phyloP scores from a whole-genome alignment of 106 monocot genomes.

The Dendrobium chrysotoxum region DNA sequence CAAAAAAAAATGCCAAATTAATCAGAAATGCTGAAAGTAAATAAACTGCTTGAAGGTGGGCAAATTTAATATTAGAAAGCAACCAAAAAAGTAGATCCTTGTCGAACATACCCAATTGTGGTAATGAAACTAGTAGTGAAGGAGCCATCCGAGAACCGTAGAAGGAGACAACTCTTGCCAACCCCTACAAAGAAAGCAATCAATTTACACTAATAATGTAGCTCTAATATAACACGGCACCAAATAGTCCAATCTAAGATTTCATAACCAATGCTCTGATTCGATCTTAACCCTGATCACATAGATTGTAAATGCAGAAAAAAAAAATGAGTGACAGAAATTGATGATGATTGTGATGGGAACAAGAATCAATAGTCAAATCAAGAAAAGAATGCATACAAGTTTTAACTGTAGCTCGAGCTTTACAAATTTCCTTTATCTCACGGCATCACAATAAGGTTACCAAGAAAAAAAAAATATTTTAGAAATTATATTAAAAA shows the following conservation, averaged over 20 bases:
- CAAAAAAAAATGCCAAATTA: background rate
- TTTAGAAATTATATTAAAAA: background rate
- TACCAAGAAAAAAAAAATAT: background rate
- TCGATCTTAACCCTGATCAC: background rate
- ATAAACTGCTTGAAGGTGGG: background rate
- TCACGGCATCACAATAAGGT: background rate
- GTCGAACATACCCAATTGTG: slow-evolving; percentile 23
- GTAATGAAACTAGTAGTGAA: slow-evolving; percentile 33
- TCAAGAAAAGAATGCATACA: background rate
- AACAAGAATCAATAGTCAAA: background rate
- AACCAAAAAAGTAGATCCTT: background rate
- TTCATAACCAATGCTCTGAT: too few species aligned
- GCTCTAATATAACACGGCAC: background rate
- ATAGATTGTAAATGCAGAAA: background rate
- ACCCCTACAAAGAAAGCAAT: slow-evolving; percentile 12
- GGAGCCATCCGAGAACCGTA: slow-evolving; percentile 30
- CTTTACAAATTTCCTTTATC: background rate
- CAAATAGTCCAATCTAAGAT: background rate
- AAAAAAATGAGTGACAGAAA: background rate
- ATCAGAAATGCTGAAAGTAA: slow-evolving; percentile 1
- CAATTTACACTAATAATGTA: background rate
- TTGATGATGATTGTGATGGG: background rate
- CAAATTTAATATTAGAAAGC: background rate
- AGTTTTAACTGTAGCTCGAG: background rate
- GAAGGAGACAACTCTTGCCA: slow-evolving; percentile 28